Evolutionary conservation across 2,329 filamentous ascomycete species (phyloP).

Genomic region (Neofusicoccum sp.): DNA sequence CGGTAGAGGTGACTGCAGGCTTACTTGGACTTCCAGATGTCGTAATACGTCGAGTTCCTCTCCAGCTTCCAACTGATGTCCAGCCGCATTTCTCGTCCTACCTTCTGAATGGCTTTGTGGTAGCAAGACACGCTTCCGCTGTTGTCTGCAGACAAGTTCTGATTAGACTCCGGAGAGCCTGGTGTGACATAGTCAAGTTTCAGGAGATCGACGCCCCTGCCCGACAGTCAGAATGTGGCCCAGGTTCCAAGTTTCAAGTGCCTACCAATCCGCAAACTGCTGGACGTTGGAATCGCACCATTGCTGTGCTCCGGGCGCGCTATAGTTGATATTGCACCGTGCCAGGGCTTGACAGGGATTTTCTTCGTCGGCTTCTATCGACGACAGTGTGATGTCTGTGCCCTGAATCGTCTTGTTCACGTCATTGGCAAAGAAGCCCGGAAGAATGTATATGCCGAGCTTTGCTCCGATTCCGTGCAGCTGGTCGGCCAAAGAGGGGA

Average conservation of each 20-base stretch:
- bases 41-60: constrained; percentile 24
- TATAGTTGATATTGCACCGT: constrained; percentile 27
- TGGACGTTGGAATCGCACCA: constrained; percentile 30
- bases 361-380: constrained; percentile 22
- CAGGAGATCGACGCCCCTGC: constrained; percentile 27
- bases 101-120: constrained; percentile 28
- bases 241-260: neutral
- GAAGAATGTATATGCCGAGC: constrained; percentile 29
- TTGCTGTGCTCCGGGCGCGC: constrained; percentile 26
- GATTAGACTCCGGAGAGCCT: constrained; percentile 24
- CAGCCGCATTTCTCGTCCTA: constrained; percentile 27
- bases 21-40: constrained; percentile 25
- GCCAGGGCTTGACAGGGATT: neutral
- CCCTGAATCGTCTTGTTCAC: constrained; percentile 26
- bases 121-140: constrained; percentile 25
- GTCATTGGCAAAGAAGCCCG: constrained; percentile 26
- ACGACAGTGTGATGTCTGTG: constrained; percentile 25
- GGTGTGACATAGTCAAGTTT: constrained; percentile 32
- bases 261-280: constrained; percentile 26
- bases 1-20: neutral
- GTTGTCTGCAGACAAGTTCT: constrained; percentile 23
- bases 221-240: neutral
- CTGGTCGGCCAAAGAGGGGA: constrained; percentile 24
- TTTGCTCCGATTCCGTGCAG: constrained; percentile 26
- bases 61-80: constrained; percentile 31